Evolutionary conservation across 768 basidiomycete genomes (phyloP), one percentile per base, ranked within the genome.

Genomic region (Macrolepiota albuminosa): DNA sequence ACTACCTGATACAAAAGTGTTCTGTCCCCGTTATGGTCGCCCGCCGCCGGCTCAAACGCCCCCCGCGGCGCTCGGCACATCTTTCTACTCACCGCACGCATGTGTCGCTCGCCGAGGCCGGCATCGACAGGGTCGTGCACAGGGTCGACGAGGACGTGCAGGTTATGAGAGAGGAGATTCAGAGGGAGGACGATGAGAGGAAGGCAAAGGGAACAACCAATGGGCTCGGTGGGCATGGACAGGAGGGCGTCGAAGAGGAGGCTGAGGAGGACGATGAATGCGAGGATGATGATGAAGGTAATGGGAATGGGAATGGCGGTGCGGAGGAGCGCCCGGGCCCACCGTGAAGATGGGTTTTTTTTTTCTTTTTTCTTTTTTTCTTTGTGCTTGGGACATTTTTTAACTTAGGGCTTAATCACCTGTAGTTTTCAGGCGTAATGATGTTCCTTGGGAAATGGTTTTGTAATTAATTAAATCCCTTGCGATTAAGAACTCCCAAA

Each of bases 11-110:
- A 48, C 89, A 93, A 81, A 95, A 93, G 74, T 95, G 93, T 62
- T 93, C 93, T 16, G 95, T 96, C 0, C 95, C 95, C 0, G 94
- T 97, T 57, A 96, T 98, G 95, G 93, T 96, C 56, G 93, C 95
- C 5, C 91, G 95, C 56, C 86, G 94, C 55, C 81, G 95, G 13
- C 86, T 97, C 71, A 93, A 92, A 72, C 86, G 93, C 3, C 92
- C 94, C 24, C 86, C 94, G 13, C 84, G 85, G 57, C 88, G 87
- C 51, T 82, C 85, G 4, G 91, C 91, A 0, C 90, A 93, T 71
- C 85, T 93, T 36, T 83, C 91, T 31, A 88, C 87, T 36, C 87
- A 93, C 64, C 89, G 91, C 61, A 81, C 81, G 1, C 90, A 91
- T 51, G 89, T 95, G 45, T 86, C 91, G 18, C 88, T 98, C 59